phyloP scores from a whole-genome alignment of 2,329 filamentous ascomycete genomes.

The Beauveria sp. region DNA sequence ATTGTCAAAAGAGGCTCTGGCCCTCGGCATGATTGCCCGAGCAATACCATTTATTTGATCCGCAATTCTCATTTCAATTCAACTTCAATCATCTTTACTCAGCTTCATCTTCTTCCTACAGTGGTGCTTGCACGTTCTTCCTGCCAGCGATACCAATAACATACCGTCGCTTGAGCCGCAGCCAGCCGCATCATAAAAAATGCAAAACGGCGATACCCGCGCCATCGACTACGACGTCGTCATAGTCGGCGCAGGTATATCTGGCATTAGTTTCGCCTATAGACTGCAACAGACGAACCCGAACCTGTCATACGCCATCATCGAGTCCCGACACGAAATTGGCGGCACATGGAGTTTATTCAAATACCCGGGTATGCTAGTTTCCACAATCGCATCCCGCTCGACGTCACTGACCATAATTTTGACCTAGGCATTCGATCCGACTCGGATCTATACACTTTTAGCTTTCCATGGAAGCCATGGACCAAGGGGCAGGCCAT shows the following conservation, averaged over 20 bases:
- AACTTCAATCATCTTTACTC: too few relatives aligned
- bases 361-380: constrained; percentile 47
- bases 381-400: neutral
- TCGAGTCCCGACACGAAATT: constrained; percentile 59
- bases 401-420: neutral
- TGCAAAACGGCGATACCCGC: neutral
- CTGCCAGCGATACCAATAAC: too few relatives aligned
- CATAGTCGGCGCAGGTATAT: constrained; percentile 67
- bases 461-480: constrained; percentile 62
- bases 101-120: neutral
- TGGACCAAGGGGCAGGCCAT: constrained; percentile 49
- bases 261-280: constrained; percentile 68
- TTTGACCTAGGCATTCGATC: constrained; percentile 48
- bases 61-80: too few relatives aligned
- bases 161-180: too few relatives aligned
- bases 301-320: constrained; percentile 51
- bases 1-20: too few relatives aligned
- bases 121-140: too few relatives aligned
- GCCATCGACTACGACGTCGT: constrained; percentile 41
- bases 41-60: too few relatives aligned
- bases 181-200: neutral
- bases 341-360: constrained; percentile 78
- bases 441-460: constrained; percentile 54
- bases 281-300: constrained; percentile 54
- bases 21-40: too few relatives aligned